Evolutionary conservation across 768 basidiomycete genomes (phyloP).

Genomic region (Suillus placidus): DNA sequence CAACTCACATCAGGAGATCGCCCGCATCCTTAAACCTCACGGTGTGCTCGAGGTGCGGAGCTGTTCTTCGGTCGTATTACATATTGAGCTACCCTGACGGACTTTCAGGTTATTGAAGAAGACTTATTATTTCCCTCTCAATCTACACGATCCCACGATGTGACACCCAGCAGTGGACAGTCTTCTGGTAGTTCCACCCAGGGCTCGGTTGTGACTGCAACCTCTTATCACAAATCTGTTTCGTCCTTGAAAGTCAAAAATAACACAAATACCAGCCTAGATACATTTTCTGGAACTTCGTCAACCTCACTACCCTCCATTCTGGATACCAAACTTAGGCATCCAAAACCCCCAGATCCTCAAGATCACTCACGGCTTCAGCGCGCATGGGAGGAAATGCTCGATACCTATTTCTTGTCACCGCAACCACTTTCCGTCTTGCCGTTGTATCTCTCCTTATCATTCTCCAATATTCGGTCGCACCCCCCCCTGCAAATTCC

Average conservation of each 20-base stretch:
- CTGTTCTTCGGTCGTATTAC: slow-evolving; percentile 6
- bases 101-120: slow-evolving; percentile 68
- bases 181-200: slow-evolving; percentile 29
- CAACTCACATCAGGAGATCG: slow-evolving; percentile 53
- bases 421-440: slow-evolving; percentile 58
- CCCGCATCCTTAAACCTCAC: slow-evolving; percentile 64
- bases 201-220: slow-evolving; percentile 29
- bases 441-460: slow-evolving; percentile 65
- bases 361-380: slow-evolving; percentile 66
- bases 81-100: slow-evolving; percentile 12
- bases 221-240: slow-evolving; percentile 27
- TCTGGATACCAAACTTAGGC: slow-evolving; percentile 16
- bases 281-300: slow-evolving; percentile 20
- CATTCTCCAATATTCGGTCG: slow-evolving; percentile 55
- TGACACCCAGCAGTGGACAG: slow-evolving; percentile 7
- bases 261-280: slow-evolving; percentile 10
- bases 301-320: slow-evolving; percentile 24
- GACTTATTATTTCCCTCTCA: slow-evolving; percentile 68
- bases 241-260: slow-evolving; percentile 21
- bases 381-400: slow-evolving; percentile 70
- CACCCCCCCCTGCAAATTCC: slow-evolving; percentile 51
- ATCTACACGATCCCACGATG: slow-evolving; percentile 13
- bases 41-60: slow-evolving; percentile 63
- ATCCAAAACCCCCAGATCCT: slow-evolving; percentile 41
- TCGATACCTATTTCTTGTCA: slow-evolving; percentile 57